Percentiles rank a stretch among this genome's conserved stretches.
These are phyloP conservation scores for Aplosporella prunicola DNA, from an alignment of 2,329 filamentous ascomycete genomes.

Conservation along the genomic window DNA sequence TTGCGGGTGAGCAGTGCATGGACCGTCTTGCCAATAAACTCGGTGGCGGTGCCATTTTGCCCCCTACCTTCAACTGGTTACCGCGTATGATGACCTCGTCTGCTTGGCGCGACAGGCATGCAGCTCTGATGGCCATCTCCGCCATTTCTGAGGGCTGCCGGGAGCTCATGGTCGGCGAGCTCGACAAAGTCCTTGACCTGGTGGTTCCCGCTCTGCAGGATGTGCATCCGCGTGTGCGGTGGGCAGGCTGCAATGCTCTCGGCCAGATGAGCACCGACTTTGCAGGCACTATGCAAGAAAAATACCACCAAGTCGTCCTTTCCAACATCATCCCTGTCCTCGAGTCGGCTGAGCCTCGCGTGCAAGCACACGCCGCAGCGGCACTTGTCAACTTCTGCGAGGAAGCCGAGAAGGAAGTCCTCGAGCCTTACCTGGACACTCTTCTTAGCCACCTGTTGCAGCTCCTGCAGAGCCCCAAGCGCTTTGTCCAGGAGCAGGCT, in stretches of 20 bases:
- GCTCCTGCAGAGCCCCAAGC: constrained; percentile 81
- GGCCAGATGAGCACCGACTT: constrained; percentile 99
- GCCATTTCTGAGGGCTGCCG: constrained; percentile 96
- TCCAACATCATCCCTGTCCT: constrained; percentile 89
- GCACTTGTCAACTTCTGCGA: constrained; percentile 98
- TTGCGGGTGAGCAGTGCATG: constrained; percentile 97
- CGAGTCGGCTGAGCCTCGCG: constrained; percentile 75
- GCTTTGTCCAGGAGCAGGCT: constrained; percentile 95
- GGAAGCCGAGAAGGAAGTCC: constrained; percentile 82
- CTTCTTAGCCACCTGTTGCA: constrained; percentile 77
- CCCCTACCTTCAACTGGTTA: constrained; percentile 92
- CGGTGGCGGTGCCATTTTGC: constrained; percentile 83
- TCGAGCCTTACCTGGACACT: constrained; percentile 88
- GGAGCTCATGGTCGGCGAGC: constrained; percentile 88
- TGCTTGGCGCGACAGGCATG: constrained; percentile 90
- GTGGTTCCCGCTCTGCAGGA: constrained; percentile 90
- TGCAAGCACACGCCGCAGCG: constrained; percentile 95
- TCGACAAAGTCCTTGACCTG: constrained; percentile 86
- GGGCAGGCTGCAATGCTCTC: constrained; percentile 96
- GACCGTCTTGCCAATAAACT: constrained; percentile 95
- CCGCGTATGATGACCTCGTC: constrained; percentile 95
- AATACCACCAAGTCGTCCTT: constrained; percentile 81
- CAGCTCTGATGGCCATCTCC: constrained; percentile 96
- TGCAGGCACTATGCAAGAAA: constrained; percentile 93
- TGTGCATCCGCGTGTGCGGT: constrained; percentile 85